phyloP scores from a whole-genome alignment of 441 rosid species.

The Brassica hybrid region DNA sequence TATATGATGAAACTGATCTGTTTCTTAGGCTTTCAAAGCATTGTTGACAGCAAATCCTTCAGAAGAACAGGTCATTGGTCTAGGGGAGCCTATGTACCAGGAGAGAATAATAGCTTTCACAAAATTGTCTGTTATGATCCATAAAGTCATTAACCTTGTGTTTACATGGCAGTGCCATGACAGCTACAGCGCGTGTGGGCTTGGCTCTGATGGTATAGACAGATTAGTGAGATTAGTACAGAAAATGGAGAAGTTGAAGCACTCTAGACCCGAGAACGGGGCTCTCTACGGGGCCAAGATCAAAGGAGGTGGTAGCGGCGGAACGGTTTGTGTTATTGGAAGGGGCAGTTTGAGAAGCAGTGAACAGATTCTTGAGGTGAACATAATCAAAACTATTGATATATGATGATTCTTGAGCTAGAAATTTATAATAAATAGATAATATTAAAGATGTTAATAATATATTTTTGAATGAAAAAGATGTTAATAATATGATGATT shows the following conservation, averaged over 20 bases:
- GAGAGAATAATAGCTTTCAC: slow-evolving; percentile 42
- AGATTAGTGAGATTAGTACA: slow-evolving; percentile 74
- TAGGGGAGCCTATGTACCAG: slow-evolving; percentile 94
- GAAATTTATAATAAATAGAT: neutral
- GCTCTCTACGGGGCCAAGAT: slow-evolving; percentile 89
- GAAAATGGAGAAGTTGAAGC: slow-evolving; percentile 69
- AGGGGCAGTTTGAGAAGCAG: slow-evolving; percentile 72
- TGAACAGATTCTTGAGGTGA: slow-evolving; percentile 84
- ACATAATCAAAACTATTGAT: slow-evolving; percentile 12
- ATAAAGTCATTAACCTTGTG: neutral
- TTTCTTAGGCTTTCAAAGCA: slow-evolving; percentile 84
- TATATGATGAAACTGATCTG: neutral
- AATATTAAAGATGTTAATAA: neutral
- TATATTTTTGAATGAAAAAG: too few species aligned
- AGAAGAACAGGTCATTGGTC: slow-evolving; percentile 83
- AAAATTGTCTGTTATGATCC: neutral
- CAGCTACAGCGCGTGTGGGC: slow-evolving; percentile 92
- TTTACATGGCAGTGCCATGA: slow-evolving; percentile 72
- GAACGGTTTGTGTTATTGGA: slow-evolving; percentile 86
- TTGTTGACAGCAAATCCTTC: slow-evolving; percentile 76
- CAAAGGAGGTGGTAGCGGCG: slow-evolving; percentile 96
- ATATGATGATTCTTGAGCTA: slow-evolving; percentile 19
- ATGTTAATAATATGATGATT: neutral
- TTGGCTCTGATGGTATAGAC: slow-evolving; percentile 85
- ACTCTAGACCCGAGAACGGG: slow-evolving; percentile 54